phyloP scores from a whole-genome alignment of 179 eudicot species.

The Silene noctiflora region DNA sequence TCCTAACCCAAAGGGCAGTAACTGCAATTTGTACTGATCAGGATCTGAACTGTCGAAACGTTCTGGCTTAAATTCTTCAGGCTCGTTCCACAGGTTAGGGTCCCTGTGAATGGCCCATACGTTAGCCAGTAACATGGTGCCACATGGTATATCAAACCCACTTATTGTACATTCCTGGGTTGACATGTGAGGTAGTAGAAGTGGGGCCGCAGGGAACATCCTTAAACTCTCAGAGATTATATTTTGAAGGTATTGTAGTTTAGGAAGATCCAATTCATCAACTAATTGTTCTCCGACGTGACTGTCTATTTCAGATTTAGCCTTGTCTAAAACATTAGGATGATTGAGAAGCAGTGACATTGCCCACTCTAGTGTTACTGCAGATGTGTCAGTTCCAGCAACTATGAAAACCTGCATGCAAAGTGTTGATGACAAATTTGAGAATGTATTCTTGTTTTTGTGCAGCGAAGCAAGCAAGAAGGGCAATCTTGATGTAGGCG shows the following conservation, averaged over 20 bases:
- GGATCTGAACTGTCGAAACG: slow-evolving; percentile 35
- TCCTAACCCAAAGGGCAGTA: slow-evolving; percentile 56
- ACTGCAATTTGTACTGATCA: slow-evolving; percentile 20
- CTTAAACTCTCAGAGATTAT: slow-evolving; percentile 46
- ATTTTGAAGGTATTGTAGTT: slow-evolving; percentile 34
- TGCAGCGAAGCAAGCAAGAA: too few relatives aligned
- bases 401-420: slow-evolving; percentile 34
- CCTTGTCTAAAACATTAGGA: slow-evolving; percentile 40
- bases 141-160: slow-evolving; percentile 42
- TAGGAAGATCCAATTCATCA: slow-evolving; percentile 40
- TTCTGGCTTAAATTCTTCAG: slow-evolving; percentile 51
- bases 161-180: slow-evolving; percentile 39
- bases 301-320: slow-evolving; percentile 37
- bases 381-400: slow-evolving; percentile 60
- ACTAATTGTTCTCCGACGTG: slow-evolving; percentile 33
- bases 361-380: slow-evolving; percentile 62
- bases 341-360: slow-evolving; percentile 58
- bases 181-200: slow-evolving; percentile 45
- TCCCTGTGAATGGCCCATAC: slow-evolving; percentile 67
- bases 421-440: background rate
- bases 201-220: slow-evolving; percentile 45
- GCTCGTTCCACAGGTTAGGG: slow-evolving; percentile 47
- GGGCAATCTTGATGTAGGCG: too few relatives aligned
- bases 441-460: too few relatives aligned
- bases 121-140: slow-evolving; percentile 46